Conservation (phyloP, 306 rosid genomes). For the Gynostemma pentaphyllum region DNA sequence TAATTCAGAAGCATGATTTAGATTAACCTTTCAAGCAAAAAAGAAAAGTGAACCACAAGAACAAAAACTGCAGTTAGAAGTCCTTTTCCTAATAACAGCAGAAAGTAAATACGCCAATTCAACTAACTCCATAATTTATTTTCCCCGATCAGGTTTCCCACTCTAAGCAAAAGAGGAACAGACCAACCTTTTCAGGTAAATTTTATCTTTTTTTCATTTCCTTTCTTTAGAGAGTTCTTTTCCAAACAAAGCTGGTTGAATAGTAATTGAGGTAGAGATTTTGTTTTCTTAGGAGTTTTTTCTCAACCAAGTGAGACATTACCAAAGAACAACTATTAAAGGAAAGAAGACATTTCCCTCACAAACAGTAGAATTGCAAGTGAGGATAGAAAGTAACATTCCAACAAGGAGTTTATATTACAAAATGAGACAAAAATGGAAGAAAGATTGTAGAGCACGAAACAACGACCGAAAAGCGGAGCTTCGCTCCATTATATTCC, state of each 20-base stretch:
- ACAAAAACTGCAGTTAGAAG: background rate
- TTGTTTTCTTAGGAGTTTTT: background rate
- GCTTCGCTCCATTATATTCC: conserved; percentile 22
- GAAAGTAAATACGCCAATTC: background rate
- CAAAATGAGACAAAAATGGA: conserved; percentile 8
- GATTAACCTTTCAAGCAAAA: background rate
- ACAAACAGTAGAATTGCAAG: conserved; percentile 5
- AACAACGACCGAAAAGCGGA: conserved; percentile 21
- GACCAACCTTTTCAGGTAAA: background rate
- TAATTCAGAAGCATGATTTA: background rate
- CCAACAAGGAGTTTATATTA: background rate
- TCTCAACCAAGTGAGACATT: background rate
- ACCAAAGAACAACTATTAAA: background rate
- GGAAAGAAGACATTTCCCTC: background rate
- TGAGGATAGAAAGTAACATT: conserved; percentile 10
- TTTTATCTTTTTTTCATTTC: background rate
- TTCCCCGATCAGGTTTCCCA: background rate
- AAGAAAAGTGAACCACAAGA: background rate
- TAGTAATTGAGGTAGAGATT: background rate
- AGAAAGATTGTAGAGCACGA: conserved; percentile 51
- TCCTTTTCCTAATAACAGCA: background rate
- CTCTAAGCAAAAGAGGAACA: conserved; percentile 2
- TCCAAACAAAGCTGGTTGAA: background rate
- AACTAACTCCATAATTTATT: background rate
- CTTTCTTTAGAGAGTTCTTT: background rate